Evolutionary conservation across 331 rosid genomes (phyloP).

Genomic region (Rhamnella rubrinervis): DNA sequence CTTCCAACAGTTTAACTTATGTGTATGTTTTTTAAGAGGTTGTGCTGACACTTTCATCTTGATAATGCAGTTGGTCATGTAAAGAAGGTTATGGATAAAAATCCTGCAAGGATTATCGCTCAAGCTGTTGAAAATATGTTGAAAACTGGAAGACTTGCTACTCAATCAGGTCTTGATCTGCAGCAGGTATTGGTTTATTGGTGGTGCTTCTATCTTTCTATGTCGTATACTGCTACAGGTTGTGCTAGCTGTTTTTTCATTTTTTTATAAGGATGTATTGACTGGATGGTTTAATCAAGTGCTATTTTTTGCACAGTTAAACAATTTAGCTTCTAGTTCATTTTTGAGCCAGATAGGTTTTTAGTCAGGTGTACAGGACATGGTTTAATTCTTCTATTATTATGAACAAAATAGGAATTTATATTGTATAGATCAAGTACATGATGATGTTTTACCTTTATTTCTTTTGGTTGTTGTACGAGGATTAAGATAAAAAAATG

Average conservation of each 20-base stretch:
- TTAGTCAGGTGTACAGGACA: background rate
- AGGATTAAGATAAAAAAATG: background rate
- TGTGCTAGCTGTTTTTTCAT: background rate
- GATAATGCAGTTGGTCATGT: constrained; percentile 50
- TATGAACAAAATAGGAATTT: background rate
- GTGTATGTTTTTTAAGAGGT: background rate
- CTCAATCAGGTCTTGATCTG: constrained; percentile 74
- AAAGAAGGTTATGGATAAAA: constrained; percentile 70
- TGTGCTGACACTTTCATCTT: constrained; percentile 21
- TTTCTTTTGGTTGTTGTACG: background rate
- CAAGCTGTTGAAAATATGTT: constrained; percentile 67
- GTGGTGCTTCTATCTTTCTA: constrained; percentile 3
- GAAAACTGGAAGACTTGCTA: constrained; percentile 70
- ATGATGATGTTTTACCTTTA: background rate
- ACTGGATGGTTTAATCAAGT: background rate
- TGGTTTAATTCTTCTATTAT: background rate
- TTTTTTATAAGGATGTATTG: background rate
- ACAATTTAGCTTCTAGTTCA: background rate
- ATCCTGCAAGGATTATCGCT: constrained; percentile 46
- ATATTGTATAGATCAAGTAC: background rate
- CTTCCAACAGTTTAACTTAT: background rate
- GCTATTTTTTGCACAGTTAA: background rate
- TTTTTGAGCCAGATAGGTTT: background rate
- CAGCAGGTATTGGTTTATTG: constrained; percentile 73
- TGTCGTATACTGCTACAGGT: background rate